Evolutionary conservation across 306 rosid genomes (phyloP), one percentile per base, ranked within the genome.

Genomic region (Begonia peltatifolia): DNA sequence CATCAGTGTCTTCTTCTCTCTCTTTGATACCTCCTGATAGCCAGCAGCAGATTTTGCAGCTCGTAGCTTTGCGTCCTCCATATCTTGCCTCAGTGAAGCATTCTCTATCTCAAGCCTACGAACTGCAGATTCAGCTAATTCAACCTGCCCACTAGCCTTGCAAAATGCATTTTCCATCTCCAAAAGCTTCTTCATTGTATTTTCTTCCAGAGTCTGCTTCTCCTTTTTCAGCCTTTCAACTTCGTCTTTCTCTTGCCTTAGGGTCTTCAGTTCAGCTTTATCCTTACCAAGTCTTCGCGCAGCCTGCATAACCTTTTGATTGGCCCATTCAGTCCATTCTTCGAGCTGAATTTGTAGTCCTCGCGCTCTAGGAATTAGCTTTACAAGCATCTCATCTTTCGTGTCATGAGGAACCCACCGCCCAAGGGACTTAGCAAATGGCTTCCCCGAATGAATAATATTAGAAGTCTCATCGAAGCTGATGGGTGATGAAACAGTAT

Each of bases 301-400:
- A 63, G 95, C 95, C 70, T 90, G 95, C 97, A 85, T 83, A 54
- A 90, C 87, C 77, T 83, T 90, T 68, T 85, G 95, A 62, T 90
- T 85, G 42, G 84, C 95, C 92, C 95, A 90, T 58, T 90, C 87
- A 46, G 85, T 85, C 97, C 97, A 90, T 74, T 83, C 94, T 70
- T 83, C 85, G 42, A 80, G 74, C 71, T 76, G 95, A 69, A 66
- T 79, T 76, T 83, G 82, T 52, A 90, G 74, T 66, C 83, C 97
- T 62, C 52, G 72, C n/a, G 65, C 79, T 62, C 77, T 85, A 11
- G 93, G 84, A 57, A 76, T 69, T 58, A 82, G 54, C 73, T 82
- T 82, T 68, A 80, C 52, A 64, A 89, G 79, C 83, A 80, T 76
- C 63, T 84, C 95, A 58, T 82, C 94, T 58, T 82, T 89, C 62